Evolutionary conservation across 148 eudicot species (phyloP), one percentile per base, ranked within the genome.

Genomic region (Mesembryanthemum crystallinum): DNA sequence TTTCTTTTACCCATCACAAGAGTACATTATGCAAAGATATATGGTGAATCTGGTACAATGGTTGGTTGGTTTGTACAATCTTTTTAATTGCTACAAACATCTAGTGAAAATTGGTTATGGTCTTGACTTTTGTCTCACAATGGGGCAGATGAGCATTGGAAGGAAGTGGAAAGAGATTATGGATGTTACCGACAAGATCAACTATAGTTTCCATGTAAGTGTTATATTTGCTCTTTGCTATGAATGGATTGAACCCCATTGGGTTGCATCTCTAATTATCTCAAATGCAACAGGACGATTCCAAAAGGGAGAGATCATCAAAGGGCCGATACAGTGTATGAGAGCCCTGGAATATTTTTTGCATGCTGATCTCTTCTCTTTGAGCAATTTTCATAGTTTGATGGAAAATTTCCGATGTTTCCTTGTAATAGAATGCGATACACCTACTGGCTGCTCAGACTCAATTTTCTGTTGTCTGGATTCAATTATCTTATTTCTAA

Each of bases 141-240:
- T 64, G 65, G 33, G 52, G 65, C 82, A 92, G 97, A 90, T 89
- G 95, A 73, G 92, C 88, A 90, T 92, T 67, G 97, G 97, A 78
- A 90, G 95, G 82, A 90, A 92, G 79, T 92, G 97, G 97, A 92
- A 92, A 88, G 95, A 92, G 71, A 81, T 90, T 28, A 66, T 90
- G 25, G 91, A 86, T 62, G 81, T 86, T 61, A 83, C 85, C 9
- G 95, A 92, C 43, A 89, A 90, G 84, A 83, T 92, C n/a, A 76
- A 82, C 52, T 92, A 85, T 76, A 88, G 87, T 79, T 90, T 86
- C 54, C 93, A 90, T 74, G 95, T 92, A 84, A 87, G 77, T 71
- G 24, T 10, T 1, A n/a, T 59, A 0, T 67, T 24, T 7, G 42
- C 62, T 65, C 68, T 52, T 39, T 37, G n/a, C 7, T 12, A 24